Conservation (phyloP, 1,284 basidiomycete species). For the Ustilago cynodontis region DNA sequence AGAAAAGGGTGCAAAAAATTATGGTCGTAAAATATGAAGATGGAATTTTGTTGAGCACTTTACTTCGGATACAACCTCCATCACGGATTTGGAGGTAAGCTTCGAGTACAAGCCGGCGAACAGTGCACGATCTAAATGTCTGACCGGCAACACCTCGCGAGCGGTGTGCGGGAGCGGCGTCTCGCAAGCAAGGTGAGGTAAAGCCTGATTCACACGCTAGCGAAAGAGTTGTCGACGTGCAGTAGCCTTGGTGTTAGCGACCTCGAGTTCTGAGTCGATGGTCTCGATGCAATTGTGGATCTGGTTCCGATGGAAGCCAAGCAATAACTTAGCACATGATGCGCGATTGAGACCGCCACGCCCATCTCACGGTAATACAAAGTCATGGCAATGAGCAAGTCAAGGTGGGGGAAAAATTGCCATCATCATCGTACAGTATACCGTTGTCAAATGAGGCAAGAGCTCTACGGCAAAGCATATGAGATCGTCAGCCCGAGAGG, state of each 20-base stretch:
- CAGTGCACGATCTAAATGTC: neutral
- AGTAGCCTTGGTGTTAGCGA: neutral
- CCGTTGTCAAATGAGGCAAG: neutral
- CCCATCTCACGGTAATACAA: neutral
- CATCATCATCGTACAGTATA: neutral
- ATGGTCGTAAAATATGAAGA: neutral
- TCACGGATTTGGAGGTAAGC: too few relatives aligned
- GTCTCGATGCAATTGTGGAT: neutral
- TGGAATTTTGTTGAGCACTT: neutral
- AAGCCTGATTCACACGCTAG: constrained; percentile 23
- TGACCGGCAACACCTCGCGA: neutral
- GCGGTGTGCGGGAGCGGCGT: neutral
- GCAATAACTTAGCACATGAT: constrained; percentile 1
- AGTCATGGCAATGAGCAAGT: neutral
- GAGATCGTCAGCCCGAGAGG: constrained; percentile 2
- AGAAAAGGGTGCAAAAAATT: neutral
- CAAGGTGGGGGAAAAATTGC: neutral
- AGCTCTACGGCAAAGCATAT: neutral
- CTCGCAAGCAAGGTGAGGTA: neutral
- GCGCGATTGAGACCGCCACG: neutral
- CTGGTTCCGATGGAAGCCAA: constrained; percentile 1
- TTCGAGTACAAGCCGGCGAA: too few relatives aligned
- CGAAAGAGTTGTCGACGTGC: neutral
- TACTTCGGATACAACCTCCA: neutral
- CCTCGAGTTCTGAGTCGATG: neutral